Conservation (phyloP, 495 filamentous ascomycete species). For the Annulohypoxylon maeteangense region DNA sequence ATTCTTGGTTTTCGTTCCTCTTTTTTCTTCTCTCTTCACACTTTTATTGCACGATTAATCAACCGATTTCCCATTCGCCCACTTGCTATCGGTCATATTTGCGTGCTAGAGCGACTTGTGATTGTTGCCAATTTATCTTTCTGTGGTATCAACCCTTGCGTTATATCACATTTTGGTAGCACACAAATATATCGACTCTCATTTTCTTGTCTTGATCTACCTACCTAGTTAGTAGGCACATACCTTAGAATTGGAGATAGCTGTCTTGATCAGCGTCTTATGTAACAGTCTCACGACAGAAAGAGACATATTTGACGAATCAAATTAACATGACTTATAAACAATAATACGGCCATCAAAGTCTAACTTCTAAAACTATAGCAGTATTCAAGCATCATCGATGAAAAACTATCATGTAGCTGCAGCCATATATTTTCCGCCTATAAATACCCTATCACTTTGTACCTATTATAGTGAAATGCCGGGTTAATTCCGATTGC, state of each 20-base stretch:
- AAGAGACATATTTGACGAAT: not conserved
- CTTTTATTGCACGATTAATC: slow-evolving; percentile 61
- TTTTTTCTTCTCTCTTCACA: slow-evolving; percentile 52
- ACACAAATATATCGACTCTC: slow-evolving; percentile 23
- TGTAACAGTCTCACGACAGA: not conserved
- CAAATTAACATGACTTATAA: not conserved
- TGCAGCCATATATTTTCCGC: not conserved
- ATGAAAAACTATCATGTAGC: not conserved
- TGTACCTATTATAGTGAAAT: not conserved
- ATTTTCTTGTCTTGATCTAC: not conserved
- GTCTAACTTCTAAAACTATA: not conserved
- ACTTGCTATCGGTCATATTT: slow-evolving; percentile 64
- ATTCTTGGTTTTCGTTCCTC: not conserved
- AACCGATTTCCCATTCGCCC: slow-evolving; percentile 57
- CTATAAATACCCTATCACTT: not conserved
- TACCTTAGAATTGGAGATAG: not conserved
- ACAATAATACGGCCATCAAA: not conserved
- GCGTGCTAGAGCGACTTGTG: slow-evolving; percentile 56
- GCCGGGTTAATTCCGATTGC: not conserved
- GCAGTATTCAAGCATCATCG: not conserved
- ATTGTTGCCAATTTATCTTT: slow-evolving; percentile 35
- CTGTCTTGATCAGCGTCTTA: not conserved
- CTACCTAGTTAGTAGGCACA: too few species aligned
- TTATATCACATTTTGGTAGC: slow-evolving; percentile 43
- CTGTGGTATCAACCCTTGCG: slow-evolving; percentile 29